A percentile compares a stretch with the other conserved stretches of the same genome.
phyloP scores from a whole-genome alignment of 345 rosid species.

The Mallotus nudiflorus region DNA sequence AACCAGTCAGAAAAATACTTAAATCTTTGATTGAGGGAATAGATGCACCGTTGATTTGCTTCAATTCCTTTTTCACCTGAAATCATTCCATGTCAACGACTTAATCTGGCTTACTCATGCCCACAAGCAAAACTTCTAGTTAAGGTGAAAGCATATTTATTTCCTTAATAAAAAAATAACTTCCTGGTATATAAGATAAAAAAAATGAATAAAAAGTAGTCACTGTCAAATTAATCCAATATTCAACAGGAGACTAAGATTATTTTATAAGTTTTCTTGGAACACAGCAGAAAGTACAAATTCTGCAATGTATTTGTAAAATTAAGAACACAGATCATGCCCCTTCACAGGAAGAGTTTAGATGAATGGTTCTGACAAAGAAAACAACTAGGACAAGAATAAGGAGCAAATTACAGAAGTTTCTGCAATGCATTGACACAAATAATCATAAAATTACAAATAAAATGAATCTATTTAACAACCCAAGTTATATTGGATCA shows the following conservation, averaged over 20 bases:
- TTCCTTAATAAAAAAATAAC: not conserved
- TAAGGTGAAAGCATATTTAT: not conserved
- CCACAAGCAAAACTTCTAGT: not conserved
- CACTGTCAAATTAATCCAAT: not conserved
- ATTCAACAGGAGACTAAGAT: not conserved
- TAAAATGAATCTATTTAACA: not conserved
- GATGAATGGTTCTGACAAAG: not conserved
- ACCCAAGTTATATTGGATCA: not conserved
- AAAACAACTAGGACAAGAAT: not conserved
- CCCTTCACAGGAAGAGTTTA: conserved; percentile 7
- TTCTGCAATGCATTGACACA: not conserved
- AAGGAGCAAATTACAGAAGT: not conserved
- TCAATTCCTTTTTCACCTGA: conserved; percentile 33
- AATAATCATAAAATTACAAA: not conserved
- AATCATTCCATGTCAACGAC: conserved; percentile 9
- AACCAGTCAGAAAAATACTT: conserved; percentile 68
- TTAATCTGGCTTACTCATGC: not conserved
- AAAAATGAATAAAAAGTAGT: not conserved
- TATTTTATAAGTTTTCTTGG: too few relatives aligned
- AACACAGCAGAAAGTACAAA: not conserved
- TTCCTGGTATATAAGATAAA: not conserved
- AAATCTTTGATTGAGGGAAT: conserved; percentile 51
- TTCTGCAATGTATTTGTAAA: not conserved
- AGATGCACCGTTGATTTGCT: conserved; percentile 39
- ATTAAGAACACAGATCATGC: not conserved